phyloP scores from a whole-genome alignment of 164 flowering plant species.

The Protea cynaroides region DNA sequence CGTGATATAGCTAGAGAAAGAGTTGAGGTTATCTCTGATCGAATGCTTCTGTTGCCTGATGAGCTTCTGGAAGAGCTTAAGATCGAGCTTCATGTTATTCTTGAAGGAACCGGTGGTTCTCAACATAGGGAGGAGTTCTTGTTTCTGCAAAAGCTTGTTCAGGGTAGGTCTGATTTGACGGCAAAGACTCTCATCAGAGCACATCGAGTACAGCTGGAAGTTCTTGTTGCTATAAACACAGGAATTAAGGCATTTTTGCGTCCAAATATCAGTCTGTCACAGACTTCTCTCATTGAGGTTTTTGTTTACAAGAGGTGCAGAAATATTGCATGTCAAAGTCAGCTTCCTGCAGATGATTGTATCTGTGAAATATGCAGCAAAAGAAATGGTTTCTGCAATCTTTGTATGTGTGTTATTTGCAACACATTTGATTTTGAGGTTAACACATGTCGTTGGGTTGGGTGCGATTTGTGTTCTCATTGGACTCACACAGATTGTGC shows the following conservation, averaged over 20 bases:
- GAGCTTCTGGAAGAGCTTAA: conserved; percentile 76
- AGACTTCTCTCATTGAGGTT: conserved; percentile 80
- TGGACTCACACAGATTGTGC: conserved; percentile 99
- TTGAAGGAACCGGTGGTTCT: conserved; percentile 81
- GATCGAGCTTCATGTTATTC: conserved; percentile 60
- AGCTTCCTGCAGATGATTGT: conserved; percentile 93
- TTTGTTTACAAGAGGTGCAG: conserved; percentile 90
- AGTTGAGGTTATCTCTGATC: conserved; percentile 64
- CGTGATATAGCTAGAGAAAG: conserved; percentile 73
- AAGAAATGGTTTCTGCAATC: conserved; percentile 90
- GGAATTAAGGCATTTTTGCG: conserved; percentile 94
- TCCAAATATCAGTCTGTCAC: conserved; percentile 86
- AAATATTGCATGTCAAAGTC: conserved; percentile 86
- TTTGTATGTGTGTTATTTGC: conserved; percentile 96
- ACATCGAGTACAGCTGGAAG: conserved; percentile 84
- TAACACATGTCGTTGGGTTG: conserved; percentile 97
- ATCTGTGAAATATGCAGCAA: conserved; percentile 72
- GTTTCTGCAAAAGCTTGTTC: conserved; percentile 72
- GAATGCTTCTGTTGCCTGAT: conserved; percentile 64
- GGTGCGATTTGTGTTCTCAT: conserved; percentile 92
- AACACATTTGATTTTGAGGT: conserved; percentile 96
- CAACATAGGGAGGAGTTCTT: conserved; percentile 78
- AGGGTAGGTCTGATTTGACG: conserved; percentile 69
- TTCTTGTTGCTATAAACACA: conserved; percentile 82
- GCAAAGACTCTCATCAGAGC: conserved; percentile 57